phyloP scores from a whole-genome alignment of 495 filamentous ascomycete genomes.

The Penicillium salamii region DNA sequence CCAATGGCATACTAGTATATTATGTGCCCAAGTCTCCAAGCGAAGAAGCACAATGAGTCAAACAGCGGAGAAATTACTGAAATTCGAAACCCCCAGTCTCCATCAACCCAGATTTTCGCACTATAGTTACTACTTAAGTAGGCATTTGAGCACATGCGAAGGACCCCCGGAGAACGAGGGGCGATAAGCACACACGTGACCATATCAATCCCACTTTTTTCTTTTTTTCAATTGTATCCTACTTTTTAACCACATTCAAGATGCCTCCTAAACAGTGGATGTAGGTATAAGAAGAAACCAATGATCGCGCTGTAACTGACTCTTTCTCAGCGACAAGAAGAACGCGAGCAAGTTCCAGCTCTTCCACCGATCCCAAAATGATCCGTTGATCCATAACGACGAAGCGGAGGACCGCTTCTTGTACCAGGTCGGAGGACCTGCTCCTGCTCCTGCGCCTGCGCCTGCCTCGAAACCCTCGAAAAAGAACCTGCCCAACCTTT shows the following conservation, averaged over 20 bases:
- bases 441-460: constrained; percentile 29
- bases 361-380: constrained; percentile 94
- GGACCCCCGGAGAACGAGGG: constrained; percentile 28
- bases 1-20: background rate
- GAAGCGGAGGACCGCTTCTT: constrained; percentile 80
- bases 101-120: too few species aligned
- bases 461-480: constrained; percentile 32
- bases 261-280: constrained; percentile 88
- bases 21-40: constrained; percentile 9
- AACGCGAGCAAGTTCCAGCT: constrained; percentile 87
- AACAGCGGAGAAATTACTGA: too few species aligned
- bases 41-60: constrained; percentile 5
- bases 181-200: constrained; percentile 40
- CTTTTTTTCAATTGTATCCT: constrained; percentile 21
- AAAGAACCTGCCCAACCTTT: constrained; percentile 46
- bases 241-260: constrained; percentile 30
- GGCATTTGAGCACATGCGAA: too few species aligned
- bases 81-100: background rate
- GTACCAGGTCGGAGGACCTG: constrained; percentile 44
- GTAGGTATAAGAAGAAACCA: constrained; percentile 51
- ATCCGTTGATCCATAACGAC: constrained; percentile 88
- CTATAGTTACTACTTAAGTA: too few species aligned
- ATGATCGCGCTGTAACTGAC: constrained; percentile 8
- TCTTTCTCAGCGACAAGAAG: constrained; percentile 76
- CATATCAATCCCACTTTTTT: constrained; percentile 35